Conservation (phyloP, 2,329 filamentous ascomycete genomes). For the Aspergillus aculeatinus region DNA sequence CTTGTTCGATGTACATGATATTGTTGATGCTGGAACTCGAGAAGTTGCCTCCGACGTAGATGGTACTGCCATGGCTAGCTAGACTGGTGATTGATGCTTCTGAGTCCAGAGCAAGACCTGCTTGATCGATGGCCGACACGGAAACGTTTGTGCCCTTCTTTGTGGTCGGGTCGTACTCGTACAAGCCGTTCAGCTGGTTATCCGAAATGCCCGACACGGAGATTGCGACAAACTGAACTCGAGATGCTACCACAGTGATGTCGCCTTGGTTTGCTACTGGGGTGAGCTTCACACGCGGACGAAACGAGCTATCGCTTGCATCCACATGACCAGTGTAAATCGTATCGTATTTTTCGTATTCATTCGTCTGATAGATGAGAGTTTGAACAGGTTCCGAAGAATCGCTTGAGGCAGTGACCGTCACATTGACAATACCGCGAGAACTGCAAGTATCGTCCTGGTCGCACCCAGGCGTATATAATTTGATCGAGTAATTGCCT, state of each 20-base stretch:
- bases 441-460: constrained; percentile 73
- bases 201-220: constrained; percentile 64
- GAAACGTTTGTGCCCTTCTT: constrained; percentile 63
- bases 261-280: constrained; percentile 61
- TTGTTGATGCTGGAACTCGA: constrained; percentile 67
- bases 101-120: constrained; percentile 67
- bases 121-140: constrained; percentile 71
- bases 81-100: constrained; percentile 71
- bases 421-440: constrained; percentile 80
- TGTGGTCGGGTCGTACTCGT: constrained; percentile 73
- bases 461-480: constrained; percentile 89
- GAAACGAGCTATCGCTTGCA: constrained; percentile 68
- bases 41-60: constrained; percentile 84
- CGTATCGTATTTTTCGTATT: constrained; percentile 94
- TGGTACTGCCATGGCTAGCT: constrained; percentile 61
- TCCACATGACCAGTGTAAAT: constrained; percentile 86
- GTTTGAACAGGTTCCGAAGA: constrained; percentile 54
- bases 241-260: constrained; percentile 83
- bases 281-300: constrained; percentile 74
- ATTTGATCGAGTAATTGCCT: constrained; percentile 84
- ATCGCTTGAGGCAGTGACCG: constrained; percentile 62
- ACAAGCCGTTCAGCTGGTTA: constrained; percentile 83
- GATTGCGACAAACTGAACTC: constrained; percentile 68
- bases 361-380: constrained; percentile 82
- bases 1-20: constrained; percentile 67